Conservation (phyloP, 2,329 filamentous ascomycete genomes). For the Monosporascus sp. region DNA sequence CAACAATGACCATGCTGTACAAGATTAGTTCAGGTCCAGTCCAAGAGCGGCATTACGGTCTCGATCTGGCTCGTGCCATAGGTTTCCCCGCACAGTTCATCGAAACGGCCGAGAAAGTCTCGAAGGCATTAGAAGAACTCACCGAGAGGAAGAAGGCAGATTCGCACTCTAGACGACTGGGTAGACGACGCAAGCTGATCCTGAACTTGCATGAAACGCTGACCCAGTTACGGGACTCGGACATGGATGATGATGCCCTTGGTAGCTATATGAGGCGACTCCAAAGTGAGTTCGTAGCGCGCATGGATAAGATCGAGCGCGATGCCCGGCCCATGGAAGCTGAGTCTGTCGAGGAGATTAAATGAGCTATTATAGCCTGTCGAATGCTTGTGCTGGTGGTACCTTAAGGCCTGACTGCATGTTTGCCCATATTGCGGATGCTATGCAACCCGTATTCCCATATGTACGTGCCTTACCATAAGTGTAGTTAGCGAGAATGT, state of each 20-base stretch:
- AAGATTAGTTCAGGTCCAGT: slow-evolving; percentile 69
- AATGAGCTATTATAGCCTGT: background rate
- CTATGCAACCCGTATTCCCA: background rate
- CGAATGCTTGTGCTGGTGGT: background rate
- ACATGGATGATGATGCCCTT: slow-evolving; percentile 60
- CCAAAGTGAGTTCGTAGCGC: slow-evolving; percentile 67
- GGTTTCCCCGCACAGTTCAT: slow-evolving; percentile 66
- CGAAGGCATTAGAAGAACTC: slow-evolving; percentile 54
- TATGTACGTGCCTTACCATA: background rate
- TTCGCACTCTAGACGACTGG: slow-evolving; percentile 52
- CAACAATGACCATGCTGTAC: slow-evolving; percentile 81
- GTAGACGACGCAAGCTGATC: slow-evolving; percentile 66
- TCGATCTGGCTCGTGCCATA: slow-evolving; percentile 72
- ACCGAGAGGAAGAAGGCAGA: slow-evolving; percentile 53
- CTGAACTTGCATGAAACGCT: slow-evolving; percentile 69
- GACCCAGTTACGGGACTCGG: slow-evolving; percentile 59
- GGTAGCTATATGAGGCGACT: slow-evolving; percentile 59
- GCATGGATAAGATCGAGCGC: slow-evolving; percentile 62
- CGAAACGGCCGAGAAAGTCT: slow-evolving; percentile 61
- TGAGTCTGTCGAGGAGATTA: background rate
- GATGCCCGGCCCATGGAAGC: background rate
- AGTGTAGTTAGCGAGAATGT: no score
- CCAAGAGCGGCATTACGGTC: slow-evolving; percentile 71
- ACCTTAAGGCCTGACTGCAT: background rate
- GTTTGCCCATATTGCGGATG: no score